Evolutionary conservation across 2,329 filamentous ascomycete species (phyloP).

Genomic region (Microcyclosporella mali): DNA sequence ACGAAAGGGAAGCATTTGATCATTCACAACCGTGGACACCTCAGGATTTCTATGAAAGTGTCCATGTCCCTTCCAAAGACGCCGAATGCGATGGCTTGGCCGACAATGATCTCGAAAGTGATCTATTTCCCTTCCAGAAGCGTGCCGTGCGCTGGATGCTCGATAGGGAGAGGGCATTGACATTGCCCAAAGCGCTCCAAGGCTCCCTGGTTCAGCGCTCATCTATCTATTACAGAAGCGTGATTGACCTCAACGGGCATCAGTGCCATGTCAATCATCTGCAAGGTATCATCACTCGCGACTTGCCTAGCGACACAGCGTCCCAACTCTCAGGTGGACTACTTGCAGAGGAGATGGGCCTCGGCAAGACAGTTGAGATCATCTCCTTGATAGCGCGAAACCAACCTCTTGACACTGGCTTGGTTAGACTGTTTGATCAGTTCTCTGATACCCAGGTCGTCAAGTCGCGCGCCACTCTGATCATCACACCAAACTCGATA

Average conservation of each 20-base stretch:
- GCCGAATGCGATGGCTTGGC: constrained; percentile 8
- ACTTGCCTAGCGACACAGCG: constrained; percentile 35
- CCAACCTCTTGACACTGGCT: constrained; percentile 21
- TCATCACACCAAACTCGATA: constrained; percentile 57
- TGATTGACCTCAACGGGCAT: constrained; percentile 43
- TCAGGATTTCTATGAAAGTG: constrained; percentile 63
- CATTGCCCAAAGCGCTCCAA: neutral
- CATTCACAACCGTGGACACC: constrained; percentile 38
- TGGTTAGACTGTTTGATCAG: constrained; percentile 31
- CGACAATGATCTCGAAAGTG: constrained; percentile 23
- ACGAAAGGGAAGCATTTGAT: constrained; percentile 14
- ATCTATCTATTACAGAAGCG: constrained; percentile 14
- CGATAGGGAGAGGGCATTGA: constrained; percentile 51
- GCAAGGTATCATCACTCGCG: constrained; percentile 48
- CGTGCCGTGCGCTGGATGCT: constrained; percentile 66
- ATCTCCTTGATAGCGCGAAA: constrained; percentile 65
- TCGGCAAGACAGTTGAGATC: constrained; percentile 74
- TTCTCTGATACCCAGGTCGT: constrained; percentile 42
- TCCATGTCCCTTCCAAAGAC: constrained; percentile 53
- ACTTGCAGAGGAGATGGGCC: constrained; percentile 74
- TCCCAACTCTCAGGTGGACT: constrained; percentile 55
- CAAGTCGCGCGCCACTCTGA: constrained; percentile 53
- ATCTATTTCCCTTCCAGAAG: constrained; percentile 66
- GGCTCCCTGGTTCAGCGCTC: neutral
- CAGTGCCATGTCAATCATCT: constrained; percentile 56